phyloP scores from a whole-genome alignment of 305 asterid genomes.

The Fraxinus dipetala region DNA sequence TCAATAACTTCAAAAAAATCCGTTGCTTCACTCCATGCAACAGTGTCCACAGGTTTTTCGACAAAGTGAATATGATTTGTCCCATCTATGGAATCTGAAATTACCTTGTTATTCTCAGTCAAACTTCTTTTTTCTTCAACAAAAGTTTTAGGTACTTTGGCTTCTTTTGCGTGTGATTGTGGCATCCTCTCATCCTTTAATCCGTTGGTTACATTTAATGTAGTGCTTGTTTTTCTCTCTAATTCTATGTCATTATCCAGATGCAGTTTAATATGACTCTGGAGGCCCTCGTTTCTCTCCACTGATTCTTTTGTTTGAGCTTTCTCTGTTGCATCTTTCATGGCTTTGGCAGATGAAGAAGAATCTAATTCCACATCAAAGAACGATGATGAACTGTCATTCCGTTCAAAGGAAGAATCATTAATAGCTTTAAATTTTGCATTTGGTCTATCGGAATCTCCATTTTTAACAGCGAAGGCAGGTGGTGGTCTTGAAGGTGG shows the following conservation, averaged over 20 bases:
- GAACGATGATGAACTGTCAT: constrained; percentile 34
- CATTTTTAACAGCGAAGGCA: constrained; percentile 42
- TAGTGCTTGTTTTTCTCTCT: constrained; percentile 37
- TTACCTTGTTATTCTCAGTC: constrained; percentile 21
- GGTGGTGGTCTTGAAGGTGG: constrained; percentile 97
- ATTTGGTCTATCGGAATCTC: constrained; percentile 29
- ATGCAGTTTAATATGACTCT: constrained; percentile 27
- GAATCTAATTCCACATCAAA: constrained; percentile 54
- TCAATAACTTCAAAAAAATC: constrained; percentile 43
- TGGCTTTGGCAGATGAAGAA: constrained; percentile 35
- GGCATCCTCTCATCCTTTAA: constrained; percentile 26
- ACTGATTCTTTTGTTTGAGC: constrained; percentile 41
- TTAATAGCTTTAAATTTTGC: constrained; percentile 38
- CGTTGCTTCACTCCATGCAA: constrained; percentile 39
- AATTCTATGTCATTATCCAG: constrained; percentile 24
- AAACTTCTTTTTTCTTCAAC: constrained; percentile 34
- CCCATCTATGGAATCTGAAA: constrained; percentile 31
- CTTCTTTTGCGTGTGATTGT: constrained; percentile 22
- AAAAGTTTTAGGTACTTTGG: constrained; percentile 24
- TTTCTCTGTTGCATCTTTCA: constrained; percentile 35
- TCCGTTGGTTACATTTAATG: constrained; percentile 10
- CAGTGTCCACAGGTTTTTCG: constrained; percentile 32
- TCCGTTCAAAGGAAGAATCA: constrained; percentile 43
- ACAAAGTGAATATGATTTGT: constrained; percentile 23
- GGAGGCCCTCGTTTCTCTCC: constrained; percentile 31